phyloP scores from a whole-genome alignment of 73 alveolate genomes.

The Paramecium biaurelia region DNA sequence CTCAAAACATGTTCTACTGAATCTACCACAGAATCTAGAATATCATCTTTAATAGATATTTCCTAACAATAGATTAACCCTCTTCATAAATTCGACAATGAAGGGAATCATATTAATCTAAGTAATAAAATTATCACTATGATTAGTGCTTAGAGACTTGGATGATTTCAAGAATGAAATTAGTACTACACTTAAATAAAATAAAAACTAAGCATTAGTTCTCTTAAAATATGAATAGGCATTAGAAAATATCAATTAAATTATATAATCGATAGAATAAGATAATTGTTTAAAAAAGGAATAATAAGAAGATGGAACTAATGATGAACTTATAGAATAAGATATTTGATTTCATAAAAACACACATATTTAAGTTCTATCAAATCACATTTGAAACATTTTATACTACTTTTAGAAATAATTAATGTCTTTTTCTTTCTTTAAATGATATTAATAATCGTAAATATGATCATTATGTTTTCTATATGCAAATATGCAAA shows the following conservation, averaged over 20 bases:
- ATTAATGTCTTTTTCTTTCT: background rate
- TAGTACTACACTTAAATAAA: background rate
- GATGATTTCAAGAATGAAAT: background rate
- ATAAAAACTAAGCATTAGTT: background rate
- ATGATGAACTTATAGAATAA: conserved; percentile 14
- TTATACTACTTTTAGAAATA: background rate
- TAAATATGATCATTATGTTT: background rate
- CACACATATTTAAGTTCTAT: background rate
- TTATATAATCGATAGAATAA: background rate
- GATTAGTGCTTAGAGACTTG: background rate
- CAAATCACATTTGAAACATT: background rate
- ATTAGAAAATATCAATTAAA: background rate
- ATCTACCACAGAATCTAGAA: conserved; percentile 33
- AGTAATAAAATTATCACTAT: background rate
- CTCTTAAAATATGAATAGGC: background rate
- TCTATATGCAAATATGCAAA: background rate
- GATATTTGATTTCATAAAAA: background rate
- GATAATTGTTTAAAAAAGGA: background rate
- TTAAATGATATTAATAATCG: background rate
- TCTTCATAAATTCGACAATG: background rate
- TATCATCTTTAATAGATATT: background rate
- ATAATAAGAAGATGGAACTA: conserved; percentile 28
- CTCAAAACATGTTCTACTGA: conserved; percentile 34
- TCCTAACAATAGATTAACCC: background rate
- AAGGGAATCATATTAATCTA: background rate